A percentile compares a stretch with the other conserved stretches of the same genome.
phyloP scores from a whole-genome alignment of 176 grass and related monocot genomes.

The Oryza glaberrima region DNA sequence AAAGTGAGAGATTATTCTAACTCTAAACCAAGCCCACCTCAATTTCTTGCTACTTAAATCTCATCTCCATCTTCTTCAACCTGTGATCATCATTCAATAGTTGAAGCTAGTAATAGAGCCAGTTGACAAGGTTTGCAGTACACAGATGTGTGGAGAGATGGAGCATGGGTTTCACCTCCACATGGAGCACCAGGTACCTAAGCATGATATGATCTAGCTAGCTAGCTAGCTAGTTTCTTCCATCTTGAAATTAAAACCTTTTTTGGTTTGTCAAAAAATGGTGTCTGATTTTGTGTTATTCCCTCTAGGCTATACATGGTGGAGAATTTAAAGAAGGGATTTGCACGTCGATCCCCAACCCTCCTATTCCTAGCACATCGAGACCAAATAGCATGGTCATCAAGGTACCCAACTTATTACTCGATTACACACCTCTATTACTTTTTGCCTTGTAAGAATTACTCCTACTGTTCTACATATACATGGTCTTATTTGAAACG shows the following conservation, averaged over 20 bases:
- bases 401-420: constrained; percentile 31
- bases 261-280: background rate
- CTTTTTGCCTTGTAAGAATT: too few relatives aligned
- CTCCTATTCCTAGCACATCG: constrained; percentile 25
- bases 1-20: constrained; percentile 32
- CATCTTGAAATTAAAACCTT: background rate
- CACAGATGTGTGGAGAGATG: constrained; percentile 46
- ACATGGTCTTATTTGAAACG: too few relatives aligned
- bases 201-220: too few relatives aligned
- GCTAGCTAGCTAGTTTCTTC: background rate
- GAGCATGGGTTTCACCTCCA: constrained; percentile 46
- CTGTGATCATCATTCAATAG: background rate
- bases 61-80: background rate
- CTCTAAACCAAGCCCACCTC: constrained; percentile 5
- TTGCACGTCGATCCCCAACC: constrained; percentile 28
- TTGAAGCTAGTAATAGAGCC: too few relatives aligned
- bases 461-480: too few relatives aligned
- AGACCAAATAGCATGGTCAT: constrained; percentile 83
- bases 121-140: background rate
- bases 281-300: background rate
- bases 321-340: constrained; percentile 48
- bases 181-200: constrained; percentile 48
- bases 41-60: background rate
- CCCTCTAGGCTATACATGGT: constrained; percentile 4
- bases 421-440: too few relatives aligned